phyloP scores from a whole-genome alignment of 257 asterid genomes.

The Cruciata laevipes region DNA sequence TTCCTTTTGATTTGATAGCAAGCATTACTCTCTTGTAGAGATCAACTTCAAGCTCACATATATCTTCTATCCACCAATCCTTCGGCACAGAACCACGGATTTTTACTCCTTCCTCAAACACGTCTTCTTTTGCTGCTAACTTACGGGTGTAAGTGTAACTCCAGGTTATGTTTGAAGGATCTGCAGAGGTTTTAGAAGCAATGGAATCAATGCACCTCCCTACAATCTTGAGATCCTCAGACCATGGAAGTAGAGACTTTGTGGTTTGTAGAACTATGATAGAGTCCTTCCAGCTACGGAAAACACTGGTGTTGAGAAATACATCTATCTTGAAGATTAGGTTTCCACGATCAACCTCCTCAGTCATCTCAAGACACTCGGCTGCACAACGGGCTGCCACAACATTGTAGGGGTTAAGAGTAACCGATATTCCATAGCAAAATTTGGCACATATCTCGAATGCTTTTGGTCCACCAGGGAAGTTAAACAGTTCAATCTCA shows the following conservation, averaged over 20 bases:
- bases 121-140: conserved; percentile 37
- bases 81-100: conserved; percentile 46
- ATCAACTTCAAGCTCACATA: conserved; percentile 76
- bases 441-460: conserved; percentile 89
- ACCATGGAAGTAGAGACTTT: conserved; percentile 68
- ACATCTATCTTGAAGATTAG: conserved; percentile 70
- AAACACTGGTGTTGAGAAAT: conserved; percentile 70
- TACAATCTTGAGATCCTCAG: conserved; percentile 66
- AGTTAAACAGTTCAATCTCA: conserved; percentile 51
- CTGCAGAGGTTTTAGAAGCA: conserved; percentile 80
- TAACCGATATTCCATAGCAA: conserved; percentile 81
- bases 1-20: conserved; percentile 66
- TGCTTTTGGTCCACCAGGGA: conserved; percentile 90
- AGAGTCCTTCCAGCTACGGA: conserved; percentile 90
- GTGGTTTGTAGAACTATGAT: conserved; percentile 78
- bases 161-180: conserved; percentile 75
- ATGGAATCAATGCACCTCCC: conserved; percentile 77
- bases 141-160: conserved; percentile 73
- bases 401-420: conserved; percentile 78
- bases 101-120: conserved; percentile 33
- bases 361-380: conserved; percentile 88
- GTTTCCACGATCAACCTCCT: conserved; percentile 74
- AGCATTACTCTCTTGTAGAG: conserved; percentile 73
- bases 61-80: conserved; percentile 96
- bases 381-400: conserved; percentile 87